Conservation (phyloP, 169 alveolate species). For the Cryptosporidium canis region DNA sequence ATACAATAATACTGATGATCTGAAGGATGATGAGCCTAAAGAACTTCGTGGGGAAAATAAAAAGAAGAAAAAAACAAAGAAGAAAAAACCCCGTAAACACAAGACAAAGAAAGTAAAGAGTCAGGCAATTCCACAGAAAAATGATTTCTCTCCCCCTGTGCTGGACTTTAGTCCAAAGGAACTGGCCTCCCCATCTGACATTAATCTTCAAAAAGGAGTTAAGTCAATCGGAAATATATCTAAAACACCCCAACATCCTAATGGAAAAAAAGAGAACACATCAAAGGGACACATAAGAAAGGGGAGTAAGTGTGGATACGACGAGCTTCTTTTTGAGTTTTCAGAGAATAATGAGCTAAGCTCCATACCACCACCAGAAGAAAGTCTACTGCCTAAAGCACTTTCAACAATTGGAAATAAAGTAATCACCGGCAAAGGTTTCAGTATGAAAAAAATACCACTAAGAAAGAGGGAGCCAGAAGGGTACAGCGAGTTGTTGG, state of each 20-base stretch:
- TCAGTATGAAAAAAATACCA: not conserved
- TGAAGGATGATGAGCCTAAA: not conserved
- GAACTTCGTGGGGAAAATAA: not conserved
- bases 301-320: not conserved
- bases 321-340: conserved; percentile 25
- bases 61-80: not conserved
- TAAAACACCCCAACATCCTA: not conserved
- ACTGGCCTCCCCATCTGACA: not conserved
- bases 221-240: not conserved
- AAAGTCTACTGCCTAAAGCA: not conserved
- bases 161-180: not conserved
- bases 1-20: conserved; percentile 1
- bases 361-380: not conserved
- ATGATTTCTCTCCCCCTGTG: conserved; percentile 23
- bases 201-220: not conserved
- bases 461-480: not conserved
- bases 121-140: not conserved
- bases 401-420: not conserved
- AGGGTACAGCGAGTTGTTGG: not conserved
- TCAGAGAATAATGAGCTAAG: not conserved
- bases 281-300: not conserved
- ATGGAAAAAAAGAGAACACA: not conserved
- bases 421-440: not conserved
- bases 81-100: not conserved
- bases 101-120: not conserved